A percentile compares a stretch with the other conserved stretches of the same genome.
Conservation (phyloP, 352 stramenopile species). For the Phytophthora rubi region DNA sequence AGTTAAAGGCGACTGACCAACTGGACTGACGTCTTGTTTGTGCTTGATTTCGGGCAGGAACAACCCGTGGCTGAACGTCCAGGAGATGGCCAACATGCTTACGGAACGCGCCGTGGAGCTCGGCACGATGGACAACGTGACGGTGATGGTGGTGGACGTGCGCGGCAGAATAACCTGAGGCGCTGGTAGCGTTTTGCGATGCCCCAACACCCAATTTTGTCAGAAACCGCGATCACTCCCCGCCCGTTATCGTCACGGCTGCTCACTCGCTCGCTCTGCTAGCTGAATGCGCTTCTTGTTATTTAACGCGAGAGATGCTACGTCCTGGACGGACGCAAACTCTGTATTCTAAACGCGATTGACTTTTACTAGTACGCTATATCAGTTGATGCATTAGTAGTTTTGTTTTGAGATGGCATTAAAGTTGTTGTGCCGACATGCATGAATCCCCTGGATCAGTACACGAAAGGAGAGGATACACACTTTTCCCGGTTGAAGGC, state of each 20-base stretch:
- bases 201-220: constrained; percentile 17
- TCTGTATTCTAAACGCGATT: constrained; percentile 33
- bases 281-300: constrained; percentile 26
- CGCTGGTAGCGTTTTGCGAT: constrained; percentile 1
- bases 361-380: constrained; percentile 1
- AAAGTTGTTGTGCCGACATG: constrained; percentile 1
- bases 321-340: constrained; percentile 15
- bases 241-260: constrained; percentile 7
- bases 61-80: constrained; percentile 65
- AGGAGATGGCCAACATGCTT: constrained; percentile 70
- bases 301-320: constrained; percentile 40
- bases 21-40: constrained; percentile 14
- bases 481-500: not conserved
- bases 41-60: constrained; percentile 41
- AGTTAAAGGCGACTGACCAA: not conserved
- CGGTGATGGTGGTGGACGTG: constrained; percentile 75
- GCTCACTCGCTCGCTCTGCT: not conserved
- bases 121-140: constrained; percentile 81
- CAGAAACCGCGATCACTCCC: constrained; percentile 2
- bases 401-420: not conserved
- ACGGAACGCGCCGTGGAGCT: constrained; percentile 71
- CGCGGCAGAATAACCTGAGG: constrained; percentile 38
- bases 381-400: not conserved
- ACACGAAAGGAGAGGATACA: not conserved
- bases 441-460: not conserved